A percentile compares a stretch with the other conserved stretches of the same genome.
Conservation (phyloP, 768 basidiomycete genomes). For the Suillus americanus region DNA sequence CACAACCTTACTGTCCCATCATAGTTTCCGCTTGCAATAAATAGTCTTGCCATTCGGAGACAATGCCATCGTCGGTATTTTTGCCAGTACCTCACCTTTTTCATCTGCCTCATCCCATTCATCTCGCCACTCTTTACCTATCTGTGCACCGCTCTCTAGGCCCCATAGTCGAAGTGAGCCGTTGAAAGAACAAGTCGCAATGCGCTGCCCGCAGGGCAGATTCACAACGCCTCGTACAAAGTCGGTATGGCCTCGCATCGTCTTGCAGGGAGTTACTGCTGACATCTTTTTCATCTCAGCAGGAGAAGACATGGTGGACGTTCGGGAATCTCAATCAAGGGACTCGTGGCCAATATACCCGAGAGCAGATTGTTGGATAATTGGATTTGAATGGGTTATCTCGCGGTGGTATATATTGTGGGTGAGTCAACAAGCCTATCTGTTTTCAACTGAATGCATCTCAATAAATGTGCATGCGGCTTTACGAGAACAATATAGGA, state of each 20-base stretch:
- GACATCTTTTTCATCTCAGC: too few species aligned
- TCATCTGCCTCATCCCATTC: too few species aligned
- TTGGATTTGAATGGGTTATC: neutral
- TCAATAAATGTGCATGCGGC: too few species aligned
- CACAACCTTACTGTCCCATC: too few species aligned
- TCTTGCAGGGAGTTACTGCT: neutral
- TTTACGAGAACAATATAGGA: too few species aligned
- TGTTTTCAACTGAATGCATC: neutral
- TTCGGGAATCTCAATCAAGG: neutral
- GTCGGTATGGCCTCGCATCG: neutral
- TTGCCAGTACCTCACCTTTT: too few species aligned
- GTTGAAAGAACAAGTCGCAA: conserved; percentile 11
- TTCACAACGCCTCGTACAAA: accelerated
- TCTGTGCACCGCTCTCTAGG: conserved; percentile 23
- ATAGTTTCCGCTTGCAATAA: conserved; percentile 7
- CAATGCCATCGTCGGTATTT: neutral
- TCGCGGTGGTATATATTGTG: neutral
- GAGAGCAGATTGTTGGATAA: neutral
- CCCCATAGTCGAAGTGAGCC: conserved; percentile 14
- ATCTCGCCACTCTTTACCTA: neutral
- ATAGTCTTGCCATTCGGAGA: neutral
- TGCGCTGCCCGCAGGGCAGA: neutral
- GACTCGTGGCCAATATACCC: neutral
- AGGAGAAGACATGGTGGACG: neutral
- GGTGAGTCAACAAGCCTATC: neutral